Percentiles rank a stretch among this genome's conserved stretches.
Evolutionary conservation across 2,329 filamentous ascomycete species (phyloP).

Genomic region (Ophiostoma montium): DNA sequence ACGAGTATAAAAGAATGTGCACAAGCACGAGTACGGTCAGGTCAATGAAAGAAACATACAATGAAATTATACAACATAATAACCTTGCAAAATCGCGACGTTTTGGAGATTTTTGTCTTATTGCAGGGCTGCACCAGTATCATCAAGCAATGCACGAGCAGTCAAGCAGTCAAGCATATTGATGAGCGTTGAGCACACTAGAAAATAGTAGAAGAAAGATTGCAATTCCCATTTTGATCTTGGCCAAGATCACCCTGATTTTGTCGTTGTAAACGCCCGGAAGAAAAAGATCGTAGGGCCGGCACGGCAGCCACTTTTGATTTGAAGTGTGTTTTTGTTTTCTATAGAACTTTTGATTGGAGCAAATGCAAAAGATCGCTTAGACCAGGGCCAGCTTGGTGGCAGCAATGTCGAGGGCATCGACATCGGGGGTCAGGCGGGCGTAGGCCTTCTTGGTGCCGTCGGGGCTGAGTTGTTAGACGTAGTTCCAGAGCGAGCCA

Average conservation of each 20-base stretch:
- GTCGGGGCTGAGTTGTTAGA: constrained; percentile 53
- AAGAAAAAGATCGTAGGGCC: neutral
- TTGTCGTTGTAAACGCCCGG: neutral
- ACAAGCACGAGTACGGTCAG: no score
- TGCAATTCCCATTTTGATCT: constrained; percentile 3
- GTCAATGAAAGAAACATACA: no score
- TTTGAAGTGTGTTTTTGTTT: neutral
- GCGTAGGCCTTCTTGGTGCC: constrained; percentile 98
- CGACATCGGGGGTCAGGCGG: constrained; percentile 88
- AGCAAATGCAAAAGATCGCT: constrained; percentile 19
- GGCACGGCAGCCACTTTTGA: constrained; percentile 2
- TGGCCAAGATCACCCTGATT: constrained; percentile 3
- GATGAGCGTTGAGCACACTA: neutral
- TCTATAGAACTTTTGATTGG: constrained; percentile 1
- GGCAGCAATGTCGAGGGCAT: constrained; percentile 97
- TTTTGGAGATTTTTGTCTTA: no score
- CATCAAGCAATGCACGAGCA: neutral
- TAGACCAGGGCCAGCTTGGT: constrained; percentile 98
- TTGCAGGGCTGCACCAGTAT: no score
- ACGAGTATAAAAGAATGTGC: no score
- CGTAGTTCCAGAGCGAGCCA: neutral
- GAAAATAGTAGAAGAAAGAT: neutral
- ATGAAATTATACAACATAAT: no score
- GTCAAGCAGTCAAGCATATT: neutral
- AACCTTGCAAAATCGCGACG: no score